Evolutionary conservation across 1,284 basidiomycete species (phyloP).

Genomic region (Rhodotorula sp.): DNA sequence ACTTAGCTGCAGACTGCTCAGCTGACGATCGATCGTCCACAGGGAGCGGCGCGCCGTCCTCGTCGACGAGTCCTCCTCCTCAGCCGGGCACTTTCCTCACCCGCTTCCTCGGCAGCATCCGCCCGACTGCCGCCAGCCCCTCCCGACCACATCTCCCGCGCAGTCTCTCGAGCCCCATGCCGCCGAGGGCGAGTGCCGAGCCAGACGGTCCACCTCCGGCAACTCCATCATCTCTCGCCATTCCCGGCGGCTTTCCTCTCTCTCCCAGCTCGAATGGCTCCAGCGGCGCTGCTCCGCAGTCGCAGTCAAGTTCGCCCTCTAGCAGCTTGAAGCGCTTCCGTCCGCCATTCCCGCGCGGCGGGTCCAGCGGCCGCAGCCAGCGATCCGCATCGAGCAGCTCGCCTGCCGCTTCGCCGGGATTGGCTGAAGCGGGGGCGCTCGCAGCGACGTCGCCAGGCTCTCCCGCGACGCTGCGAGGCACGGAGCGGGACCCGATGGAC

Average conservation of each 20-base stretch:
- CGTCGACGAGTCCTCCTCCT: not conserved
- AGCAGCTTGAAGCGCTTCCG: not conserved
- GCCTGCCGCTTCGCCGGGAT: constrained; percentile 10
- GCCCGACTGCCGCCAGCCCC: constrained; percentile 9
- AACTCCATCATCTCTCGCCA: not conserved
- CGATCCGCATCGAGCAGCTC: constrained; percentile 13
- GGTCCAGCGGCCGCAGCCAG: constrained; percentile 3
- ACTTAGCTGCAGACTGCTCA: not conserved
- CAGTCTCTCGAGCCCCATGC: constrained; percentile 27
- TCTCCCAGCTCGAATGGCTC: no score
- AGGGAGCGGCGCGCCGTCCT: not conserved
- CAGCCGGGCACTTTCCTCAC: constrained; percentile 32
- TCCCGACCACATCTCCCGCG: constrained; percentile 26
- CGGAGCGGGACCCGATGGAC: constrained; percentile 39
- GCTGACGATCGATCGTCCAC: not conserved
- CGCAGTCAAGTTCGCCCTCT: not conserved
- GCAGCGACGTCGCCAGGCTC: constrained; percentile 25
- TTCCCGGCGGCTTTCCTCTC: not conserved
- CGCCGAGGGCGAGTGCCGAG: not conserved
- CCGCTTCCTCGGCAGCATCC: constrained; percentile 34
- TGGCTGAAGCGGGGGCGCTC: not conserved
- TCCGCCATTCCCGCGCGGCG: constrained; percentile 13
- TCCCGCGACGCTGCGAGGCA: constrained; percentile 29
- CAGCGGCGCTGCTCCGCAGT: no score
- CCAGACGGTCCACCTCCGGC: not conserved